A percentile compares a stretch with the other conserved stretches of the same genome.
Evolutionary conservation across 2,329 filamentous ascomycete genomes (phyloP).

Genomic region (Aspergillus ochraceoroseus): DNA sequence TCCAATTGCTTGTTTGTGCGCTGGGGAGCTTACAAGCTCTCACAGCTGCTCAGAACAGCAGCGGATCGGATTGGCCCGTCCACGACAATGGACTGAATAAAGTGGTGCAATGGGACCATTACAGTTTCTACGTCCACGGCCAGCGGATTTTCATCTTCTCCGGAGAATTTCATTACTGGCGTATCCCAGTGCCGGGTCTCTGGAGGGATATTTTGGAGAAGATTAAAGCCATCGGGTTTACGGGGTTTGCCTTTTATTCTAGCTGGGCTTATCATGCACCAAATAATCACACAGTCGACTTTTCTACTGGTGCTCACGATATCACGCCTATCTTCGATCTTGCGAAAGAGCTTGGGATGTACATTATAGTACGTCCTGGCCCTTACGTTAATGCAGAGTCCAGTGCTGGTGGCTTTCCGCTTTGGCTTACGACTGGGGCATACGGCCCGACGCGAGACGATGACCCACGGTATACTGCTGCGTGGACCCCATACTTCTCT

Average conservation of each 20-base stretch:
- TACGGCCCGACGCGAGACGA: slow-evolving; percentile 33
- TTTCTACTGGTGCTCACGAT: slow-evolving; percentile 51
- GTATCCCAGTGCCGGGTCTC: slow-evolving; percentile 48
- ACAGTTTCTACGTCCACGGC: slow-evolving; percentile 51
- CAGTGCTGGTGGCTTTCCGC: slow-evolving; percentile 58
- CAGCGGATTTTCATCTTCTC: slow-evolving; percentile 51
- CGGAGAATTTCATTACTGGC: slow-evolving; percentile 53
- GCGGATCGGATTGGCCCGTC: slow-evolving; percentile 42
- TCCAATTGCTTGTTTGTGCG: slow-evolving; percentile 9
- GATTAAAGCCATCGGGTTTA: slow-evolving; percentile 50
- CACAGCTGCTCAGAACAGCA: slow-evolving; percentile 16
- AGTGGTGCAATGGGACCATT: slow-evolving; percentile 51
- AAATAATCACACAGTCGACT: slow-evolving; percentile 46
- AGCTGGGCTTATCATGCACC: slow-evolving; percentile 50
- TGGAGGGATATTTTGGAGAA: slow-evolving; percentile 52
- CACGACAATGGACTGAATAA: slow-evolving; percentile 47
- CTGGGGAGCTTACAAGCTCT: slow-evolving; percentile 14
- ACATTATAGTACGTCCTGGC: slow-evolving; percentile 54
- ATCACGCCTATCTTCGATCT: slow-evolving; percentile 51
- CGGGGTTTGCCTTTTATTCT: slow-evolving; percentile 46
- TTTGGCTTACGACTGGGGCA: slow-evolving; percentile 58
- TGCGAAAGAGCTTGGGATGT: slow-evolving; percentile 52
- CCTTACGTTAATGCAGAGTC: slow-evolving; percentile 62
- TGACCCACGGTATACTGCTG: slow-evolving; percentile 30
- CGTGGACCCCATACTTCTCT: slow-evolving; percentile 31